Evolutionary conservation across 1,139 yeast genomes (phyloP), one percentile per base, ranked within the genome.

Genomic region (Blastobotrys buckinghamii): DNA sequence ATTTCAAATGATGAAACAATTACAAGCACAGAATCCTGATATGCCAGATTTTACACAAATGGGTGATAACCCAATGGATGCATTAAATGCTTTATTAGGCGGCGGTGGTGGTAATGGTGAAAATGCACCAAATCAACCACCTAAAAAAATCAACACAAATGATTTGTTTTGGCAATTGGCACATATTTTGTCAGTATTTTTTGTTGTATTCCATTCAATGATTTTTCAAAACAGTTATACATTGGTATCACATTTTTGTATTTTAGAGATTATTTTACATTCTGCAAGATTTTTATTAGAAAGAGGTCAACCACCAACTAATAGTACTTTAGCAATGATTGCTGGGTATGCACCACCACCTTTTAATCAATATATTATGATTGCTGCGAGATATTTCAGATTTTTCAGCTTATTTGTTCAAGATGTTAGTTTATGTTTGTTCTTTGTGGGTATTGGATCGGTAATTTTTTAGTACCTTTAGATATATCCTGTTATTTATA

Each of bases 261-360:
- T 68, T 6, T 49, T 58, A 10, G 65, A 70, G 52, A 51, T 64
- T 15, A 52, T 57, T 8, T 54, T 69, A 42, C 63, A 64, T 20
- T 54, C 65, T n/a, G 45, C 65, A n/a, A 58, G 69, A 41, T 57
- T 62, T 44, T 41, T 66, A 15, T 42, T 64, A 13, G 72, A 69
- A 39, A 57, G 57, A 38, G 62, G 60, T 39, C 54, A 57, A 10
- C 60, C 63, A 1, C 61, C 63, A 10, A 51, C 59, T 32, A 56
- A 58, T 20, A 55, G 64, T 17, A 51, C 57, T 33, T 52, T 61
- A 29, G 55, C 59, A 13, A 53, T 55, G 7, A 34, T 61, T 33
- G 64, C 63, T 4, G 56, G 59, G 4, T 59, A 63, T 49, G 53
- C 66, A 34, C 71, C 71, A 1, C 51, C 49, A 27, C 61, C 60